Base-by-base conservation (phyloP, 2,329 filamentous ascomycete genomes). In the Aureobasidium sp. region DNA sequence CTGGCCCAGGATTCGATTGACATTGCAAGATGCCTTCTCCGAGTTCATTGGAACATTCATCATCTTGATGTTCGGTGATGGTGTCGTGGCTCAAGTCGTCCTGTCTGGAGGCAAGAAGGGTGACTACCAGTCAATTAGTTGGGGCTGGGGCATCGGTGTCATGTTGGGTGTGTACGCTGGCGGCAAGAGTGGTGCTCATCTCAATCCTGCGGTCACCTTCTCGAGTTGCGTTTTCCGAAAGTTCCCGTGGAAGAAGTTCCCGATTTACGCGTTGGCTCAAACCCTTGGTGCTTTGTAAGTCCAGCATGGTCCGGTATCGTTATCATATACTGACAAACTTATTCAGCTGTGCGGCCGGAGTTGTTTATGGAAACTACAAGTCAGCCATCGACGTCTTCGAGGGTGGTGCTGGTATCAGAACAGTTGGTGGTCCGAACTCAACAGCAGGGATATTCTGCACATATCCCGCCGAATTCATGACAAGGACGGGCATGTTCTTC, bases 1-100 rank as follows among this genome's bases (percentile, higher is more conserved):
- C 29, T 88, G 86, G 86, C 80, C 76, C 52, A 77, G 76, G 42
- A 72, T 84, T 32, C 78, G 85, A 47, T 73, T 77, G 23, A 67
- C 73, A 32, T 75, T 82, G 41, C 79, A 81, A 63, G 85, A 88
- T 65, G 81, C 80, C 1, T 84, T 88, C 66, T 83, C 84, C 1
- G 86, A 89, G 67, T 88, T 89, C 73, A 81, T 87, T 55, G 86
- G 86, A 8, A 86, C 84, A 13, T 85, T 90, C 76, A 80, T 87
- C 61, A 73, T 90, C 65, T 77, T 90, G 63, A 74, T 89, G 44
- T 90, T 90, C 67, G 87, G 87, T 4, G 83, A 89, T 64, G 87
- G 85, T n/a, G 84, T 84, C 61, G 84, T 89, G 23, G 87, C 87
- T 3, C 87, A 90, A 71, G 86, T 88, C 0, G 75, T 84, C 0